These are phyloP conservation scores for Globisporangium solare DNA, from an alignment of 352 stramenopile genomes.

Conservation along the genomic window DNA sequence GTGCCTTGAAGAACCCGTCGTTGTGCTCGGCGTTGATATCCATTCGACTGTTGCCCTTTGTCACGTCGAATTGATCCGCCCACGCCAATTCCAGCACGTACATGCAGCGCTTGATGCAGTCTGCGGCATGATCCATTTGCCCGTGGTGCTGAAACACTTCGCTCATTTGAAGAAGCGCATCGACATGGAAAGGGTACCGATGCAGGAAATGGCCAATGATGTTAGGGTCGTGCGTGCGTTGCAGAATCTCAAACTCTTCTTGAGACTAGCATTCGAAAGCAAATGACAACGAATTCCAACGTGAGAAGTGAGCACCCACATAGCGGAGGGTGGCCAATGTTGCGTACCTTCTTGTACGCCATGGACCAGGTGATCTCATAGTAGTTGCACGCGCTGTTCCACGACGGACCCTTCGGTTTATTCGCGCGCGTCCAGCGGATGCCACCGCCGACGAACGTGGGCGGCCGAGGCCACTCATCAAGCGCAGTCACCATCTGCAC, in stretches of 20 bases:
- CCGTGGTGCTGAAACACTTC: constrained; percentile 86
- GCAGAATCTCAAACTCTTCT: constrained; percentile 78
- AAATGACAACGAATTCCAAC: background rate
- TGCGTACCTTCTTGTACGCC: constrained; percentile 78
- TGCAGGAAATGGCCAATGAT: constrained; percentile 75
- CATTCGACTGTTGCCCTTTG: constrained; percentile 79
- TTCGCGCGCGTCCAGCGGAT: constrained; percentile 84
- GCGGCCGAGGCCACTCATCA: constrained; percentile 82
- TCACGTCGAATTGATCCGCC: constrained; percentile 80
- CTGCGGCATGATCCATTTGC: constrained; percentile 79
- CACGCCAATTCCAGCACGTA: constrained; percentile 80
- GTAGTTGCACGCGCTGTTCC: constrained; percentile 72
- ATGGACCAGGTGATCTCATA: constrained; percentile 86
- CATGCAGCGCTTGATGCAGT: constrained; percentile 85
- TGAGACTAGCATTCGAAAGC: constrained; percentile 33
- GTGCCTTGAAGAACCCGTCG: constrained; percentile 61
- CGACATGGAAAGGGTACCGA: constrained; percentile 83
- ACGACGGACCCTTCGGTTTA: constrained; percentile 56
- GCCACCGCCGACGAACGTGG: constrained; percentile 79
- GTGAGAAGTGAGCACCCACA: constrained; percentile 1
- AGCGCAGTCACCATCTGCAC: constrained; percentile 67
- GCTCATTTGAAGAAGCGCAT: constrained; percentile 82
- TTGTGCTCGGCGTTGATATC: constrained; percentile 77
- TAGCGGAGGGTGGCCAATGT: too few relatives aligned
- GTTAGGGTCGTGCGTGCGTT: constrained; percentile 82